Evolutionary conservation across 2,329 filamentous ascomycete genomes (phyloP), one percentile per base, ranked within the genome.

Genomic region (Gnomoniopsis smithogilvyi): DNA sequence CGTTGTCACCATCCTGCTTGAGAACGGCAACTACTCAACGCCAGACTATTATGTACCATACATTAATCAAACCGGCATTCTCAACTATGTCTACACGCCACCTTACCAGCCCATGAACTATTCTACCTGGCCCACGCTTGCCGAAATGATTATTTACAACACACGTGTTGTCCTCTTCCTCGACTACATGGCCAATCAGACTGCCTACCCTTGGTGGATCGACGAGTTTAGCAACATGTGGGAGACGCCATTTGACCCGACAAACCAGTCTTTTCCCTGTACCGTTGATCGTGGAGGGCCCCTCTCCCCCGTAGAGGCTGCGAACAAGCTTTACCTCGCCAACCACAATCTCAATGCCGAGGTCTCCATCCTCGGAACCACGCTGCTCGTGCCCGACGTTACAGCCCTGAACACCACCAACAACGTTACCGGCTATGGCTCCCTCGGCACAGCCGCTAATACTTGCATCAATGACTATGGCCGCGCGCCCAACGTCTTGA

Each of bases 261-360:
- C 73, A 17, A 71, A 85, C 68, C 74, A 74, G 51, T 71, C 72
- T 0, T 96, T 96, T 70, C 92, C 92, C 0, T 97, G 93, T 75
- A 86, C 78, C 0, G 80, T 87, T 41, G 85, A 96, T 69, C 87
- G 93, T 0, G 92, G 93, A 0, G 91, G 91, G 0, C 76, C 54
- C 1, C 54, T 62, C 26, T 67, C 75, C 2, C 68, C 70, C 0
- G 73, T 80, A 2, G 78, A 83, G 8, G 81, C 83, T 0, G 76
- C 78, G 59, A 78, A 87, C 33, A 81, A 87, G 47, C 80, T 96
- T 73, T 96, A 93, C 70, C 81, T 96, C 68, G 83, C 89, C 67
- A 97, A 97, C 74, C 93, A 97, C 77, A 97, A 97, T 70, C 81
- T 96, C 60, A 96, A 96, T 71, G 81, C 88, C 60, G 81, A 92